Conservation (phyloP, 345 rosid species). For the Noccaea caerulescens region DNA sequence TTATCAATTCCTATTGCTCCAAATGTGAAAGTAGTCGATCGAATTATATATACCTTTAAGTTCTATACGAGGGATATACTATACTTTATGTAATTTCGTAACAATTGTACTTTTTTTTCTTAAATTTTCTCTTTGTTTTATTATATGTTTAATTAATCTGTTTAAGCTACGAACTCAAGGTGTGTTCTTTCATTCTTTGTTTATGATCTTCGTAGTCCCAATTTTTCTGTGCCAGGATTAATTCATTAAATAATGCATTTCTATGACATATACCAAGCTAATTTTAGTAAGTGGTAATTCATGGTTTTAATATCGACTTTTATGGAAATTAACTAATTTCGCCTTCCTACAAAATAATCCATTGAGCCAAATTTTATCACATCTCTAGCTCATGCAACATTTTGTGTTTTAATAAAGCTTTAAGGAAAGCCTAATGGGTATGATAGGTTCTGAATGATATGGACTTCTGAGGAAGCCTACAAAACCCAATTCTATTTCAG, state of each 20-base stretch:
- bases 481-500: neutral
- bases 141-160: neutral
- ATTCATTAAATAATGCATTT: too few species aligned
- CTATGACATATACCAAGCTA: too few species aligned
- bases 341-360: neutral
- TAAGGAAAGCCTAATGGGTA: neutral
- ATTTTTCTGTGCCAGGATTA: neutral
- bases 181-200: neutral
- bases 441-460: conserved; percentile 5
- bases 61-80: neutral
- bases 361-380: neutral
- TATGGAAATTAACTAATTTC: too few species aligned
- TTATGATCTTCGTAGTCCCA: neutral
- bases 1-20: conserved; percentile 22
- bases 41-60: neutral
- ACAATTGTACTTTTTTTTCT: neutral
- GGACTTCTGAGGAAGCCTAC: neutral
- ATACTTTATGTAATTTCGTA: conserved; percentile 21
- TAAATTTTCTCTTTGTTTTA: neutral
- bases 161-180: conserved; percentile 6
- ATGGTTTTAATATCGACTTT: too few species aligned
- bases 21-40: conserved; percentile 13
- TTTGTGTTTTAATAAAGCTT: neutral
- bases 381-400: neutral
- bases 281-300: too few species aligned